Evolutionary conservation across 176 grass and related monocot species (phyloP), one percentile per base, ranked within the genome.

Genomic region (Eragrostis nindensis): DNA sequence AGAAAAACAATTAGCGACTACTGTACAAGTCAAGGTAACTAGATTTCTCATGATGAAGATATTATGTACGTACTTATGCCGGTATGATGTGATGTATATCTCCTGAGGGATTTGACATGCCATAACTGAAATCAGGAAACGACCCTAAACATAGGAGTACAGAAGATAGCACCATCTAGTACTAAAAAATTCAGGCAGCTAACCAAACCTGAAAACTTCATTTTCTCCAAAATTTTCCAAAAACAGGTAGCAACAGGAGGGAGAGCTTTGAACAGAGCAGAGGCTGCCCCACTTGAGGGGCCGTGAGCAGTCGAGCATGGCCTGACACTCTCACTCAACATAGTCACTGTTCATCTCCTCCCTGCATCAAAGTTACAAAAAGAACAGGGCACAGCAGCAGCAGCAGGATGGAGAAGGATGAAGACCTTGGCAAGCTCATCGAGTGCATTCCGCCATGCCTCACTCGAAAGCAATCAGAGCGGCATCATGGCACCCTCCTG

Each of bases 381-480:
- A 75, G 36, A 75, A 32, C 46, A 72, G 60, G 42, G 56, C 24
- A 60, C 3, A 60, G 54, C 70, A 56, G 57, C 73, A 68, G 40
- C 24, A 2, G 60, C 26, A 48, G 42, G 75, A 8, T 24, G 14
- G 15, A 25, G 55, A 39, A 64, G 59, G 48, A 83, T 83, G 26
- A 72, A 56, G 53, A 66, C 67, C 74, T 87, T 82, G 85, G 24
- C 66, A 43, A 64, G 18, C 21, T 44, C 2, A 48, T 78, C 19
- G 67, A 78, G 39, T 71, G 19, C 66, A 65, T 44, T 77, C 75
- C 61, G 66, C 68, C 81, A 88, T 81, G 85, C 85, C 82, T 83
- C 54, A 55, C 83, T 67, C 78, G 46, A 89, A 89, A 87, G 85
- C 71, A 81, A 87, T 24, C 71, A 39, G 47, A 82, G 73, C 32